phyloP scores from a whole-genome alignment of 257 asterid species.

The Plectranthus barbatus region DNA sequence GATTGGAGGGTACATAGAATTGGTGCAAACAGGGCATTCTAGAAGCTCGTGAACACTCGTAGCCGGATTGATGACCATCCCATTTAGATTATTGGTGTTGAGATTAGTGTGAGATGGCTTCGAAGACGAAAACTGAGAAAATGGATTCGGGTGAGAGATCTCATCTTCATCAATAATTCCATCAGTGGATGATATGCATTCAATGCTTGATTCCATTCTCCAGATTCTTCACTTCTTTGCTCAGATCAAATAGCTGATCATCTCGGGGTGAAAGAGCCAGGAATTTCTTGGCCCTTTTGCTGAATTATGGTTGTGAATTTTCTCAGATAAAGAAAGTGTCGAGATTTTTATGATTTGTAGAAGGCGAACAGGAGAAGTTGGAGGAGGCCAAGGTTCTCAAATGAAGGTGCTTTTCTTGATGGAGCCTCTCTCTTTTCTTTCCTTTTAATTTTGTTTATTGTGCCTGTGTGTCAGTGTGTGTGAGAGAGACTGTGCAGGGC shows the following conservation, averaged over 20 bases:
- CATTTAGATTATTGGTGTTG: constrained; percentile 24
- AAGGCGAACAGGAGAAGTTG: constrained; percentile 15
- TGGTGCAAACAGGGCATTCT: constrained; percentile 60
- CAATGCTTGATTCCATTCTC: constrained; percentile 54
- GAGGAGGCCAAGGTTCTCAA: constrained; percentile 25
- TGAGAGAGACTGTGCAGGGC: no score
- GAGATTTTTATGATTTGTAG: constrained; percentile 5
- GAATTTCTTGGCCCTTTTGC: constrained; percentile 4
- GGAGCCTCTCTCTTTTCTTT: constrained; percentile 4
- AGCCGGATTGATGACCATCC: constrained; percentile 29
- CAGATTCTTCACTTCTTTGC: neutral
- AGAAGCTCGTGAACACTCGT: constrained; percentile 62
- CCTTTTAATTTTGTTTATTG: neutral
- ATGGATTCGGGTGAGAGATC: constrained; percentile 32
- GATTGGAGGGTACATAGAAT: constrained; percentile 70
- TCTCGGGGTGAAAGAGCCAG: constrained; percentile 1
- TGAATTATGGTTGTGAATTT: neutral
- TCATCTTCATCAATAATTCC: constrained; percentile 52
- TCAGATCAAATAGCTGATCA: constrained; percentile 19
- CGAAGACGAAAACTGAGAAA: constrained; percentile 40
- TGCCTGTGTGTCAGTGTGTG: neutral
- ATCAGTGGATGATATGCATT: constrained; percentile 46
- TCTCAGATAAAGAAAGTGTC: constrained; percentile 5
- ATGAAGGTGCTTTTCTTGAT: constrained; percentile 39
- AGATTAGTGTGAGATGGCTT: constrained; percentile 26